Conservation (phyloP, 352 stramenopile species). For the Phytophthora ohioensis region DNA sequence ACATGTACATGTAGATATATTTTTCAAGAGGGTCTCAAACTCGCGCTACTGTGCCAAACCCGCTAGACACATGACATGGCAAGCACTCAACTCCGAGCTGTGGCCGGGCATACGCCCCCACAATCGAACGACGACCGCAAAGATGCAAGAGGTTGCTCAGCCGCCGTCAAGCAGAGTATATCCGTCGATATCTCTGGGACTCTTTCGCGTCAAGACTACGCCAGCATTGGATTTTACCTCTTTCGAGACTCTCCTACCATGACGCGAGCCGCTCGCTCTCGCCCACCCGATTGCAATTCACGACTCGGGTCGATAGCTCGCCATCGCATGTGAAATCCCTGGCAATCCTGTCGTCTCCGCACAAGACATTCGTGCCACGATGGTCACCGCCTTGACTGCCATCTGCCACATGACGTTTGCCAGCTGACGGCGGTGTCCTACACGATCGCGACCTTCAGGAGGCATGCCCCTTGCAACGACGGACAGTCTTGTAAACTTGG, state of each 20-base stretch:
- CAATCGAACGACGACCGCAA: too few species aligned
- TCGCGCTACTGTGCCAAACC: too few species aligned
- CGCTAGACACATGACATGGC: too few species aligned
- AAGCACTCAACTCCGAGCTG: too few species aligned
- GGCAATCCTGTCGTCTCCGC: constrained; percentile 8
- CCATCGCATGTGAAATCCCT: constrained; percentile 7
- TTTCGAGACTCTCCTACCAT: background rate
- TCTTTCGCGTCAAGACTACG: background rate
- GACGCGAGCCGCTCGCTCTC: background rate
- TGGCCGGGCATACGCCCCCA: too few species aligned
- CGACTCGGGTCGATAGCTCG: background rate
- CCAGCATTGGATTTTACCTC: too few species aligned
- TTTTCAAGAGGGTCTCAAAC: too few species aligned
- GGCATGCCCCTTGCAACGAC: constrained; percentile 2
- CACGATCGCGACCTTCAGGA: constrained; percentile 33
- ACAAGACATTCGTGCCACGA: constrained; percentile 19
- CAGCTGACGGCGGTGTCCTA: constrained; percentile 31
- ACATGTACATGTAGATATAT: too few species aligned
- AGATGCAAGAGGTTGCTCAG: too few species aligned
- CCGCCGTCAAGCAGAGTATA: background rate
- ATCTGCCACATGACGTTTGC: constrained; percentile 27
- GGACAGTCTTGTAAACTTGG: background rate
- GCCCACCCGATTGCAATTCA: background rate
- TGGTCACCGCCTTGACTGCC: constrained; percentile 24
- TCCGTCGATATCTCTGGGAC: background rate